Evolutionary conservation across 2,329 filamentous ascomycete species (phyloP).

Genomic region (Nectriaceae sp.): DNA sequence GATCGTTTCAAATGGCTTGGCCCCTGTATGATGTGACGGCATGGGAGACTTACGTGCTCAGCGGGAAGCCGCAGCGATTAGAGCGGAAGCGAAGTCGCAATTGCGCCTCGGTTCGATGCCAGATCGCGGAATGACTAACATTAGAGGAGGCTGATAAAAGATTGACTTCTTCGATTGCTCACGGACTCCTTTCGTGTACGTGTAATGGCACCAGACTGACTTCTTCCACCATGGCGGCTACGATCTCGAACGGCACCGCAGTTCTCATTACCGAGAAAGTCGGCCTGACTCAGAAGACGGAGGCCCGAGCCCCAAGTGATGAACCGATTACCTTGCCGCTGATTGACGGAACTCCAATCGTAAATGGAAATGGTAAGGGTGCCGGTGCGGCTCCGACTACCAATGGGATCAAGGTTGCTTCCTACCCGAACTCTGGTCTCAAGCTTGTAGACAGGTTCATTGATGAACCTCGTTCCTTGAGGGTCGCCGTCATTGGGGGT

Average conservation of each 20-base stretch:
- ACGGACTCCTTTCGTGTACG: no score
- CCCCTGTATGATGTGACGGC: neutral
- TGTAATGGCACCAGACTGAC: neutral
- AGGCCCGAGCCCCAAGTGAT: slow-evolving; percentile 13
- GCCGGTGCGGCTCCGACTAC: slow-evolving; percentile 7
- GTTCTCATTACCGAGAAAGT: neutral
- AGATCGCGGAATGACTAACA: neutral
- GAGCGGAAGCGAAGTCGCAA: neutral
- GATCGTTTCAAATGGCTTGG: slow-evolving; percentile 1
- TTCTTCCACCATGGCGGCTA: neutral
- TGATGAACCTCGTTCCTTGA: slow-evolving; percentile 36
- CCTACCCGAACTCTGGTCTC: slow-evolving; percentile 22
- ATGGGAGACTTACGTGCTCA: neutral
- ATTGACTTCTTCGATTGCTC: neutral
- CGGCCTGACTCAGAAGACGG: no score
- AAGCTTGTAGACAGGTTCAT: slow-evolving; percentile 34
- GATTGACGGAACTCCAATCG: slow-evolving; percentile 9
- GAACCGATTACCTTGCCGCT: slow-evolving; percentile 8
- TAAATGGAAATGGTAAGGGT: slow-evolving; percentile 14
- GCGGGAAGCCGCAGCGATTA: neutral
- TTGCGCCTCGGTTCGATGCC: neutral
- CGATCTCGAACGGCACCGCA: neutral
- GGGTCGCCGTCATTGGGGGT: slow-evolving; percentile 40
- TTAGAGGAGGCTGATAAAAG: neutral
- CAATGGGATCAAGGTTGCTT: slow-evolving; percentile 6